Evolutionary conservation across 495 filamentous ascomycete species (phyloP).

Genomic region (Penicillium argentinense): DNA sequence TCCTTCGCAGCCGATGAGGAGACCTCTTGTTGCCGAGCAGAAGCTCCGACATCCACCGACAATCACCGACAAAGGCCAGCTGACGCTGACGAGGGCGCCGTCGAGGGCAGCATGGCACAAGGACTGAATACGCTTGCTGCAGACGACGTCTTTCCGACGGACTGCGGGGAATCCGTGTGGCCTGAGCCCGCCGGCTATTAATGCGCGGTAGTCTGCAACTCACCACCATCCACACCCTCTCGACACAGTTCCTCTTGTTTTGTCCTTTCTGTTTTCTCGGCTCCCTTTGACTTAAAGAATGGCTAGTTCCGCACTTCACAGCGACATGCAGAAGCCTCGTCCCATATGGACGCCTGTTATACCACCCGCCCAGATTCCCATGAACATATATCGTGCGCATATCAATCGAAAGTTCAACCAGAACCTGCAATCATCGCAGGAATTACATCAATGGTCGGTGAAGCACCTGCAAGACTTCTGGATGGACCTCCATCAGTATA

Average conservation of each 20-base stretch:
- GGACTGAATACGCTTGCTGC: too few species aligned
- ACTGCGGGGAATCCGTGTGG: too few species aligned
- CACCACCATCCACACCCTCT: too few species aligned
- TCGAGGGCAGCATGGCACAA: too few species aligned
- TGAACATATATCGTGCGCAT: slow-evolving; percentile 23
- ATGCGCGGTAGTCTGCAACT: too few species aligned
- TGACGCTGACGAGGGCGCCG: too few species aligned
- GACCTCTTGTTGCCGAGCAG: slow-evolving; percentile 15
- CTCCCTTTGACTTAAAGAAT: neutral
- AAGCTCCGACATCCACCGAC: slow-evolving; percentile 16
- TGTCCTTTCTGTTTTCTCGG: neutral
- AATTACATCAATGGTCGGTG: slow-evolving; percentile 20
- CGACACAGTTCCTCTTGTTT: too few species aligned
- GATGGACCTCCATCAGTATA: slow-evolving; percentile 20
- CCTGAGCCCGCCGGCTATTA: too few species aligned
- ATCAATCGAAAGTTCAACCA: slow-evolving; percentile 21
- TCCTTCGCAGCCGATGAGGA: slow-evolving; percentile 1
- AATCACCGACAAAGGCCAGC: slow-evolving; percentile 15
- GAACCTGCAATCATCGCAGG: slow-evolving; percentile 13
- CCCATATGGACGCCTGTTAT: slow-evolving; percentile 15
- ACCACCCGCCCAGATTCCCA: slow-evolving; percentile 15
- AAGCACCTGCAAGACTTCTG: slow-evolving; percentile 21
- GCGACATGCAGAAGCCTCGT: neutral
- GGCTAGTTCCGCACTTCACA: neutral
- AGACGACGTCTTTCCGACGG: too few species aligned